Conservation (phyloP, 2,329 filamentous ascomycete species). For the Cercospora janseana region DNA sequence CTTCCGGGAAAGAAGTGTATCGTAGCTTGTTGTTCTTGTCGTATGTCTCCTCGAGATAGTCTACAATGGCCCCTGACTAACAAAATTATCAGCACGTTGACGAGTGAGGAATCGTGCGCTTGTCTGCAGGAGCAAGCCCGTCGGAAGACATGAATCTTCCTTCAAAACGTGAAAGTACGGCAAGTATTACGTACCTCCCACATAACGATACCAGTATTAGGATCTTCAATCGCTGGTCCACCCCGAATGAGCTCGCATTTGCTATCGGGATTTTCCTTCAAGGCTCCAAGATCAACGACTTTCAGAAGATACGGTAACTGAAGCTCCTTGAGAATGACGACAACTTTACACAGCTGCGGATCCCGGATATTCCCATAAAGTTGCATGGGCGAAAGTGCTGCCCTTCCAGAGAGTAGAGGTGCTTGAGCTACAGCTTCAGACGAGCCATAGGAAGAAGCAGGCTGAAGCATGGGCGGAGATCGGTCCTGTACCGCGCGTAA, state of each 20-base stretch:
- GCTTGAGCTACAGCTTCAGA: not conserved
- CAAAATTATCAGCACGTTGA: not conserved
- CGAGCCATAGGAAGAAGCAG: not conserved
- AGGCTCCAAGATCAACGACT: slow-evolving; percentile 1
- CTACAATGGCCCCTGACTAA: slow-evolving; percentile 35
- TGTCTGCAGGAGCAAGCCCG: not conserved
- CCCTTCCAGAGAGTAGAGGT: not conserved
- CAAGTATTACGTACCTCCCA: slow-evolving; percentile 43
- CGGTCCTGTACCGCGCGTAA: slow-evolving; percentile 1
- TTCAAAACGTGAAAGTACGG: not conserved
- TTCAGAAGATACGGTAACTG: slow-evolving; percentile 11
- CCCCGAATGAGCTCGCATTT: slow-evolving; percentile 47
- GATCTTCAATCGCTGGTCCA: slow-evolving; percentile 45
- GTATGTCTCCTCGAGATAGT: slow-evolving; percentile 38
- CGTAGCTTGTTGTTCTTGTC: slow-evolving; percentile 33
- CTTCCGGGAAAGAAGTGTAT: slow-evolving; percentile 30
- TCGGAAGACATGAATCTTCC: not conserved
- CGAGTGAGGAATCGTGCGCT: not conserved
- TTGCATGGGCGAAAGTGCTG: slow-evolving; percentile 4
- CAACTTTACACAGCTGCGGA: slow-evolving; percentile 16
- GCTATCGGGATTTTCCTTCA: slow-evolving; percentile 38
- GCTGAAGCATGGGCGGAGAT: slow-evolving; percentile 11
- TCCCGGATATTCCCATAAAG: slow-evolving; percentile 22
- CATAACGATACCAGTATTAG: slow-evolving; percentile 45
- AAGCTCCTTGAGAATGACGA: slow-evolving; percentile 16